Conservation (phyloP, 345 rosid species). For the Ceriops tagal region DNA sequence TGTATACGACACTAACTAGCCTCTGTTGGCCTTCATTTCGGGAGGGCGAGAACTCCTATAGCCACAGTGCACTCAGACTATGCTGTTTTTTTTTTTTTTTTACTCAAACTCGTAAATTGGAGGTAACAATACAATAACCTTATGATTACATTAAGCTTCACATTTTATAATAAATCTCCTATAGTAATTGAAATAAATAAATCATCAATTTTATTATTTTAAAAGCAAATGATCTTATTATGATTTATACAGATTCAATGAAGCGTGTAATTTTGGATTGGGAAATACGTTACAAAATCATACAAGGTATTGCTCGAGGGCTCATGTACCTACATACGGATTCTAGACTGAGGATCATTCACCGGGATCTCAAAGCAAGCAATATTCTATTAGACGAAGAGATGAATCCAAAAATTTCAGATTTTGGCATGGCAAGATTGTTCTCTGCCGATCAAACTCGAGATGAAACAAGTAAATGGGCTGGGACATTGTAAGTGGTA, state of each 20-base stretch:
- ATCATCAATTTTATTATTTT: background rate
- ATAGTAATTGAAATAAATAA: background rate
- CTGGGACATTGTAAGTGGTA: conserved; percentile 30
- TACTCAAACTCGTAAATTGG: no score
- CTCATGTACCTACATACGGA: conserved; percentile 27
- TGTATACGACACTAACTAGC: no score
- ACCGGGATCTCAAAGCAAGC: conserved; percentile 33
- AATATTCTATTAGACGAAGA: conserved; percentile 24
- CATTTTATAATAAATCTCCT: no score
- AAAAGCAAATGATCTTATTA: background rate
- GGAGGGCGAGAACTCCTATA: no score
- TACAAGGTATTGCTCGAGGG: conserved; percentile 24
- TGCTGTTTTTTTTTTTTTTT: no score
- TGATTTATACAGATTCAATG: conserved; percentile 1
- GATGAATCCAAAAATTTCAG: conserved; percentile 32
- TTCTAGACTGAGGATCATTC: conserved; percentile 24
- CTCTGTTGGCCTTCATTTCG: no score
- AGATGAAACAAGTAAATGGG: conserved; percentile 8
- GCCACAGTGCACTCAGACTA: no score
- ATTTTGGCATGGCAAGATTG: conserved; percentile 30
- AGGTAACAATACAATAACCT: no score
- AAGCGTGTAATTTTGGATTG: conserved; percentile 17
- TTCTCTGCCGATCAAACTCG: conserved; percentile 18
- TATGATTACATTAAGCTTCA: no score
- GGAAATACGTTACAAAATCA: conserved; percentile 23